Evolutionary conservation across 495 filamentous ascomycete species (phyloP).

Genomic region (Trichoderma virens): DNA sequence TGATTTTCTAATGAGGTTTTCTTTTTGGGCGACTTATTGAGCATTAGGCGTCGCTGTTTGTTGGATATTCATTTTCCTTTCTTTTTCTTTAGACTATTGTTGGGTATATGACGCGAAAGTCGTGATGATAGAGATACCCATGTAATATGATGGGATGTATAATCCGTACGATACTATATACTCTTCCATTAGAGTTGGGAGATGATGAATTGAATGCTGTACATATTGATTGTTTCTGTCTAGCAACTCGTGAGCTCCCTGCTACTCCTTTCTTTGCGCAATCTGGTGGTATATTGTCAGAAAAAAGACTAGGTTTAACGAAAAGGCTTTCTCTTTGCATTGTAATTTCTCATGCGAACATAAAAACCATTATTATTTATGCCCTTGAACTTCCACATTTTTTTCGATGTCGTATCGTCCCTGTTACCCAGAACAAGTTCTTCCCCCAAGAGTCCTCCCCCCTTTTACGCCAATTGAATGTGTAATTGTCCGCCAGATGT

Average conservation of each 20-base stretch:
- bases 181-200: background rate
- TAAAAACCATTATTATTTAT: background rate
- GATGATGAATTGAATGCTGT: background rate
- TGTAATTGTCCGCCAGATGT: background rate
- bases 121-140: constrained; percentile 6
- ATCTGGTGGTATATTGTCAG: background rate
- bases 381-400: background rate
- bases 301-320: background rate
- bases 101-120: background rate
- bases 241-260: background rate
- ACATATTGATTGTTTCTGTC: background rate
- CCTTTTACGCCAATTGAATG: background rate
- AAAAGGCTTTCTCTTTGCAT: background rate
- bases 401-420: background rate
- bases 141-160: background rate
- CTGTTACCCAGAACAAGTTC: background rate
- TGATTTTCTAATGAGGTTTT: background rate
- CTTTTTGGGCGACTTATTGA: background rate
- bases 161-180: background rate
- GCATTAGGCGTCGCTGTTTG: background rate
- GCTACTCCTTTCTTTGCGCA: background rate
- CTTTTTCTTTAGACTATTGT: background rate
- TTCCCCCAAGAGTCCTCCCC: background rate
- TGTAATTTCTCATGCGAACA: background rate
- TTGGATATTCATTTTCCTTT: background rate